These are phyloP conservation scores for Thelephora terrestris DNA, from an alignment of 1,284 basidiomycete species.

Conservation along the genomic window DNA sequence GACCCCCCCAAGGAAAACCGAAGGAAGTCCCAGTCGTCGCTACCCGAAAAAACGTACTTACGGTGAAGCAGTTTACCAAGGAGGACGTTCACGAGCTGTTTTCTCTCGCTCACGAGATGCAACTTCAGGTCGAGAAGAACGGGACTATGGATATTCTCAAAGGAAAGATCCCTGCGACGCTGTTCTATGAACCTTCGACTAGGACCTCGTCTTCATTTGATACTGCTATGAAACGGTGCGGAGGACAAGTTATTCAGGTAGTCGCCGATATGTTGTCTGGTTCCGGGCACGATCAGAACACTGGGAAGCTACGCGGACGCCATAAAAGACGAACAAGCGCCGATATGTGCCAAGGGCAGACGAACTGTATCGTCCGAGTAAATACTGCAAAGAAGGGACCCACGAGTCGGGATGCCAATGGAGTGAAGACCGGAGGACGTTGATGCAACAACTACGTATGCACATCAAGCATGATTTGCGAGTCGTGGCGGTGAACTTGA, in stretches of 20 bases:
- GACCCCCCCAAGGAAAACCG: no score
- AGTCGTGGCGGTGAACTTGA: no score
- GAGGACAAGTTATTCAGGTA: conserved; percentile 88
- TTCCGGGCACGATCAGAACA: conserved; percentile 92
- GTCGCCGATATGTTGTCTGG: conserved; percentile 77
- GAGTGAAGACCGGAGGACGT: no score
- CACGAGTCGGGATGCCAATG: no score
- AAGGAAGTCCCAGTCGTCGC: no score
- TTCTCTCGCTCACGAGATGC: conserved; percentile 94
- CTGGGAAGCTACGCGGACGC: conserved; percentile 95
- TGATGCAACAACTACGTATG: no score
- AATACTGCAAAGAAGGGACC: no score
- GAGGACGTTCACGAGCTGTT: conserved; percentile 93
- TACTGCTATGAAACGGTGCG: conserved; percentile 96
- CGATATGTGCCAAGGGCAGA: no score
- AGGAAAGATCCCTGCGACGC: conserved; percentile 87
- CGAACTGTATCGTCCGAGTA: no score
- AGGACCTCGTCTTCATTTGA: conserved; percentile 95
- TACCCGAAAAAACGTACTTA: conserved; percentile 78
- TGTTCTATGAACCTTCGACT: conserved; percentile 98
- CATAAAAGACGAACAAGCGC: no score
- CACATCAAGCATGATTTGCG: no score
- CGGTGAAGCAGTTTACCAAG: conserved; percentile 89
- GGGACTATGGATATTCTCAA: conserved; percentile 86
- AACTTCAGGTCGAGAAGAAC: conserved; percentile 87